These are phyloP conservation scores for Buddleja alternifolia DNA, from an alignment of 257 asterid species.

Conservation along the genomic window DNA sequence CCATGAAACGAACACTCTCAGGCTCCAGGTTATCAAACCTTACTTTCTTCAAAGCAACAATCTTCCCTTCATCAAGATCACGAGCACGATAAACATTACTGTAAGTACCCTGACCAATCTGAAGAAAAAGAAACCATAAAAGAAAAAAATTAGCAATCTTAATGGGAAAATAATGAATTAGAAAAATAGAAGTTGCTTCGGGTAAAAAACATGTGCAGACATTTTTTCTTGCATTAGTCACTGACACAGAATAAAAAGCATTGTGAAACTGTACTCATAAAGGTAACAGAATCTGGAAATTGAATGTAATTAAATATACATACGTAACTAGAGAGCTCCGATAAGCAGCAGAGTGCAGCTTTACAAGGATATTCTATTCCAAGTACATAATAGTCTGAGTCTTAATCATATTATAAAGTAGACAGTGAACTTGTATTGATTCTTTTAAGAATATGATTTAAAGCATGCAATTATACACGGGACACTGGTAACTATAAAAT, in stretches of 20 bases:
- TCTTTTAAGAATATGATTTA: neutral
- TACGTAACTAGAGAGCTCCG: neutral
- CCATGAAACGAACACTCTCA: slow-evolving; percentile 97
- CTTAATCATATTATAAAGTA: slow-evolving; percentile 1
- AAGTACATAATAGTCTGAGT: neutral
- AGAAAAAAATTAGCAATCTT: slow-evolving; percentile 22
- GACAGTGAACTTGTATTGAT: neutral
- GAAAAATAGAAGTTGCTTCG: neutral
- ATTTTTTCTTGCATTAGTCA: slow-evolving; percentile 21
- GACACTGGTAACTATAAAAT: neutral
- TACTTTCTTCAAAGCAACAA: slow-evolving; percentile 92
- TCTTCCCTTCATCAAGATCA: slow-evolving; percentile 86
- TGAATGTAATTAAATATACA: neutral
- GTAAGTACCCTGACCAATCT: slow-evolving; percentile 99
- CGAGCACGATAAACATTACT: slow-evolving; percentile 94
- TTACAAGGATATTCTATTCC: slow-evolving; percentile 1
- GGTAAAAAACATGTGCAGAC: neutral
- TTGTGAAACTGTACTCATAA: neutral
- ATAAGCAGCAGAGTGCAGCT: neutral
- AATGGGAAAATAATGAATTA: neutral
- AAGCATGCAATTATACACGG: neutral
- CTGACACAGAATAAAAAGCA: slow-evolving; percentile 9
- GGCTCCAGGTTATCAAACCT: slow-evolving; percentile 96
- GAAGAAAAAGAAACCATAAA: slow-evolving; percentile 24
- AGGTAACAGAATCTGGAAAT: neutral